Conservation (phyloP, 495 filamentous ascomycete genomes). For the Lophiostoma macrostomum region DNA sequence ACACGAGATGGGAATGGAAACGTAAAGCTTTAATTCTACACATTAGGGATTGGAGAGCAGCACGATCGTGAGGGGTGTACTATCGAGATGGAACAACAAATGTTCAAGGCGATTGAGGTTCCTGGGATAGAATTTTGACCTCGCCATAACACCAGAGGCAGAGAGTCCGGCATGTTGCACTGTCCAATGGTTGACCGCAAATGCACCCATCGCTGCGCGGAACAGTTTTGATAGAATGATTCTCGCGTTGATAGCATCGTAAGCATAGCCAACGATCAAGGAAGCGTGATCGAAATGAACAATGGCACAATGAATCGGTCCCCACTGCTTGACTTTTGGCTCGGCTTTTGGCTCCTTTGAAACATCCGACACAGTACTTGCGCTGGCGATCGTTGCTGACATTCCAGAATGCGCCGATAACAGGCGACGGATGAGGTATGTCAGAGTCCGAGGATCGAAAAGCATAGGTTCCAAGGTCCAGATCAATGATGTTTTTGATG, state of each 20-base stretch:
- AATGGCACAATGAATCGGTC: constrained; percentile 4
- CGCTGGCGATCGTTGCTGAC: constrained; percentile 12
- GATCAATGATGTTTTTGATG: constrained; percentile 14
- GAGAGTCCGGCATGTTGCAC: not conserved
- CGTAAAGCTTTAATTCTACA: too few species aligned
- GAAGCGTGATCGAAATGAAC: constrained; percentile 8
- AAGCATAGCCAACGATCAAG: constrained; percentile 23
- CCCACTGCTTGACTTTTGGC: not conserved
- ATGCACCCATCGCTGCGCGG: not conserved
- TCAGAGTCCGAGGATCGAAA: not conserved
- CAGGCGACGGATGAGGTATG: constrained; percentile 3
- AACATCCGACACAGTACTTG: not conserved
- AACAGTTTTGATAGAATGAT: not conserved
- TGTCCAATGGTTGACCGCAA: not conserved
- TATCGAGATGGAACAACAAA: too few species aligned
- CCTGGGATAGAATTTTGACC: too few species aligned
- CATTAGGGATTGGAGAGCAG: too few species aligned
- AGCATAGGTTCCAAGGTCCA: not conserved
- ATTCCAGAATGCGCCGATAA: constrained; percentile 15
- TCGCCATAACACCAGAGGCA: constrained; percentile 8
- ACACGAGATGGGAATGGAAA: too few species aligned
- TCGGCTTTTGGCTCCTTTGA: not conserved
- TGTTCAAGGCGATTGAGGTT: too few species aligned
- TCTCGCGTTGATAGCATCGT: constrained; percentile 10
- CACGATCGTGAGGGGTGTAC: too few species aligned